Conservation (phyloP, 495 filamentous ascomycete genomes). For the Penicillium silybi region DNA sequence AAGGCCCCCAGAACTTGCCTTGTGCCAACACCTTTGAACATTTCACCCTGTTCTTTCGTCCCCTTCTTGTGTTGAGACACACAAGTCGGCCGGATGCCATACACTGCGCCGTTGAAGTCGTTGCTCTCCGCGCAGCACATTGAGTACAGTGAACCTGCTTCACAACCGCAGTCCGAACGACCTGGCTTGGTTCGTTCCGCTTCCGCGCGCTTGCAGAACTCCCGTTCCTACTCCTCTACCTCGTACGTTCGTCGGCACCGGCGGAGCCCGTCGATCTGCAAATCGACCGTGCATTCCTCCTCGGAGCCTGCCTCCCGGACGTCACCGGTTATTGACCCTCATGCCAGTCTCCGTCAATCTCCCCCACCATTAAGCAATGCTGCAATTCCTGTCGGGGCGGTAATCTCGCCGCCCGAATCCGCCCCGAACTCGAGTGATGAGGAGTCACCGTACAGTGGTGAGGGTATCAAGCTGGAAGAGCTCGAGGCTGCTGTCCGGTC, state of each 20-base stretch:
- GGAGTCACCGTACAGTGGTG: conserved; percentile 55
- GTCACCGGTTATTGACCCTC: conserved; percentile 47
- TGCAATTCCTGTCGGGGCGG: conserved; percentile 70
- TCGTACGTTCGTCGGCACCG: conserved; percentile 68
- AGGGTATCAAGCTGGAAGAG: conserved; percentile 66
- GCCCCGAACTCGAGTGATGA: conserved; percentile 76
- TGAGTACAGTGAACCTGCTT: conserved; percentile 56
- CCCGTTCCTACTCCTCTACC: conserved; percentile 74
- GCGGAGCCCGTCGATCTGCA: conserved; percentile 55
- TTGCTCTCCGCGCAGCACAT: conserved; percentile 71
- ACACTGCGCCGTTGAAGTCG: conserved; percentile 81
- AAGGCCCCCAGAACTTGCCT: background rate
- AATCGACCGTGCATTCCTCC: conserved; percentile 23
- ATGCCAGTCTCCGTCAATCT: conserved; percentile 67
- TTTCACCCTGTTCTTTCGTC: background rate
- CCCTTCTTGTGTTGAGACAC: conserved; percentile 36
- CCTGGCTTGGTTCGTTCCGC: conserved; percentile 32
- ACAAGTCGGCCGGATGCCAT: conserved; percentile 73
- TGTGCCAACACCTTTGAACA: conserved; percentile 2
- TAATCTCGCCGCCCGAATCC: conserved; percentile 88
- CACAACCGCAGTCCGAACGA: conserved; percentile 45
- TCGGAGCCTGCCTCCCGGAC: conserved; percentile 34
- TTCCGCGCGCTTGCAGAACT: conserved; percentile 51
- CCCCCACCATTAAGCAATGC: conserved; percentile 70
- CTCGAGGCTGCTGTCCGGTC: conserved; percentile 78